These are phyloP conservation scores for Dictyostelium firmibasis DNA, from an alignment of 78 protist genomes.

Conservation along the genomic window DNA sequence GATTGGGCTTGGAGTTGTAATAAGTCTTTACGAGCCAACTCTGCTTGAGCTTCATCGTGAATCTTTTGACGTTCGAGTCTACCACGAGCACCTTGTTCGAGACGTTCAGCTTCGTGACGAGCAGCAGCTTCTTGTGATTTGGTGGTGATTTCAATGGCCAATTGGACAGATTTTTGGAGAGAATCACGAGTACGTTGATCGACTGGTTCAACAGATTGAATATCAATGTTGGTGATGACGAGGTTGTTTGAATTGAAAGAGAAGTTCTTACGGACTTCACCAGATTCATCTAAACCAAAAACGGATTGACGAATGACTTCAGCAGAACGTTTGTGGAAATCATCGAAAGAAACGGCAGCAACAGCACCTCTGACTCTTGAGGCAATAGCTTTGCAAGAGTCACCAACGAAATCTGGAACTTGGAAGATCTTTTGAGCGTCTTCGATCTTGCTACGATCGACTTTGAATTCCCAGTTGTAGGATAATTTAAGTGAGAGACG, in stretches of 20 bases:
- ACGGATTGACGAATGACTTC: slow-evolving; percentile 91
- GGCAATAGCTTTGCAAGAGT: slow-evolving; percentile 95
- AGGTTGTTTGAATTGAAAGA: slow-evolving; percentile 89
- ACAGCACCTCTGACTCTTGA: slow-evolving; percentile 94
- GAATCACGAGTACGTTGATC: slow-evolving; percentile 94
- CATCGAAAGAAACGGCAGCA: slow-evolving; percentile 91
- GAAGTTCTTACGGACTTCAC: slow-evolving; percentile 36
- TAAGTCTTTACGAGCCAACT: slow-evolving; percentile 78
- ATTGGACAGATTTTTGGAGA: slow-evolving; percentile 89
- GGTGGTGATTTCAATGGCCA: slow-evolving; percentile 95
- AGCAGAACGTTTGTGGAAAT: slow-evolving; percentile 94
- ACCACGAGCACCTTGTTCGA: slow-evolving; percentile 93
- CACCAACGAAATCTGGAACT: slow-evolving; percentile 96
- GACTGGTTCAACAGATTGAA: slow-evolving; percentile 96
- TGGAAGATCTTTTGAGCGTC: slow-evolving; percentile 87
- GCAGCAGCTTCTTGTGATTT: slow-evolving; percentile 94
- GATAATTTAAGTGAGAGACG: slow-evolving; percentile 90
- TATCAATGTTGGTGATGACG: slow-evolving; percentile 93
- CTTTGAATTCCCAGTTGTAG: slow-evolving; percentile 94
- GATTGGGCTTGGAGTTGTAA: slow-evolving; percentile 86
- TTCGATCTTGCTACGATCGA: slow-evolving; percentile 35
- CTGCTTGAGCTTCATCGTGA: slow-evolving; percentile 89
- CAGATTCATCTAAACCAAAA: slow-evolving; percentile 88
- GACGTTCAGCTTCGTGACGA: slow-evolving; percentile 89
- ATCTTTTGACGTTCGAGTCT: slow-evolving; percentile 89